phyloP scores from a whole-genome alignment of 768 basidiomycete species.

The Lactifluus pinguis region DNA sequence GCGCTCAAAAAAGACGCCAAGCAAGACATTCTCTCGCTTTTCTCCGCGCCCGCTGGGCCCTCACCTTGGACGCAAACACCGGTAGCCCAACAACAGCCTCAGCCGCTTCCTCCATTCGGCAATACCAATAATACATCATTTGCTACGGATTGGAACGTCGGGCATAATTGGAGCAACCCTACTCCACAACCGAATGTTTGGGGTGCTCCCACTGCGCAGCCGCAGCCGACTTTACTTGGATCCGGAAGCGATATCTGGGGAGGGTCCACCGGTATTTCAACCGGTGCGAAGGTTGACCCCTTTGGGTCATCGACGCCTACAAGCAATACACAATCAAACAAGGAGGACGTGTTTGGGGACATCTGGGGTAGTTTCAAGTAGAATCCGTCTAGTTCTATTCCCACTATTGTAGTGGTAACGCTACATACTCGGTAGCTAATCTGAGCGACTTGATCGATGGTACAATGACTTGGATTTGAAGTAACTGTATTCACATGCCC shows the following conservation, averaged over 20 bases:
- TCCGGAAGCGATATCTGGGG: slow-evolving; percentile 56
- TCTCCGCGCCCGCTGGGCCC: slow-evolving; percentile 38
- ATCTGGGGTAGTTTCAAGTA: slow-evolving; percentile 81
- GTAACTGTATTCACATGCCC: not conserved
- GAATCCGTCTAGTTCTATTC: not conserved
- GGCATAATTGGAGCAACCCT: slow-evolving; percentile 49
- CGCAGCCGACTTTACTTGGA: slow-evolving; percentile 26
- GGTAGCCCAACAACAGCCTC: slow-evolving; percentile 3
- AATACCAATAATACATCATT: slow-evolving; percentile 38
- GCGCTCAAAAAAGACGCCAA: slow-evolving; percentile 63
- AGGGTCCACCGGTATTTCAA: slow-evolving; percentile 23
- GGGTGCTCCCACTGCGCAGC: slow-evolving; percentile 24
- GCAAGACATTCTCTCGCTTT: slow-evolving; percentile 79
- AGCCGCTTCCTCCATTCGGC: slow-evolving; percentile 11
- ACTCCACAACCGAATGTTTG: slow-evolving; percentile 28
- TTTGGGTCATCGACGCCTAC: slow-evolving; percentile 30
- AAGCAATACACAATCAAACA: slow-evolving; percentile 31
- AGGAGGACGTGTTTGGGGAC: slow-evolving; percentile 76
- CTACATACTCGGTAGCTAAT: not conserved
- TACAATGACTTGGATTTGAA: not conserved
- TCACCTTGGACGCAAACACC: slow-evolving; percentile 22
- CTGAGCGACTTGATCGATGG: not conserved
- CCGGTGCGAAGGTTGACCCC: slow-evolving; percentile 24
- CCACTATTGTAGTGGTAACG: not conserved
- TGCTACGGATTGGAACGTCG: slow-evolving; percentile 55